Conservation (phyloP, 192 early-diverging fungal species). For the Fimicolochytrium jonesii region DNA sequence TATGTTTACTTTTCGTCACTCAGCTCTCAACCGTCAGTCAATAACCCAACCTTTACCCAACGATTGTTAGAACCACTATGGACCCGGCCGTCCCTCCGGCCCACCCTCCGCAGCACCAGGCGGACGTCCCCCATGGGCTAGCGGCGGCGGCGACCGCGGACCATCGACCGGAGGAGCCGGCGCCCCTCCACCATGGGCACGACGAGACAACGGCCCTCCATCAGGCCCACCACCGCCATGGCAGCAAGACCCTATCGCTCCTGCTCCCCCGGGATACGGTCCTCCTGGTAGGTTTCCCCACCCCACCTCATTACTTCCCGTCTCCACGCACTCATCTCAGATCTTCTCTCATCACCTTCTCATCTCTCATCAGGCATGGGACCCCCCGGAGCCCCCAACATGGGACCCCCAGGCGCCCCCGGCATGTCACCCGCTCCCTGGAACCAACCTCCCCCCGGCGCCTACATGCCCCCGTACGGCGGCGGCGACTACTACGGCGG, state of each 20-base stretch:
- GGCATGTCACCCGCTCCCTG: too few species aligned
- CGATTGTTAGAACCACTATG: background rate
- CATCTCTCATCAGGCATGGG: too few species aligned
- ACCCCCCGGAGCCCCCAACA: too few species aligned
- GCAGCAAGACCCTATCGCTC: conserved; percentile 9
- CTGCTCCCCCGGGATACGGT: conserved; percentile 13
- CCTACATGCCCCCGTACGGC: too few species aligned
- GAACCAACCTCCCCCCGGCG: too few species aligned
- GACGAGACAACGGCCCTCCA: background rate
- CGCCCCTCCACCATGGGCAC: conserved; percentile 19
- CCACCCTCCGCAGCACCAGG: background rate
- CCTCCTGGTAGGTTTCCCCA: conserved; percentile 8
- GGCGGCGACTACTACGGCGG: too few species aligned
- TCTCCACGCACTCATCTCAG: too few species aligned
- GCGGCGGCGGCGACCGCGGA: background rate
- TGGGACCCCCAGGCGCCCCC: too few species aligned
- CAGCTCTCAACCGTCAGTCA: too few species aligned
- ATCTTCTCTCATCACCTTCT: too few species aligned
- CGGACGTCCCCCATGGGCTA: conserved; percentile 6
- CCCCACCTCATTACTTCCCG: background rate
- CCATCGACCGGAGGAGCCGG: background rate
- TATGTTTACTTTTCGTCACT: too few species aligned
- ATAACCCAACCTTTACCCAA: too few species aligned
- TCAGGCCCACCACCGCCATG: conserved; percentile 4
- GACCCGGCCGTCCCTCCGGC: conserved; percentile 7